Percentiles rank a stretch among this genome's conserved stretches.
phyloP scores from a whole-genome alignment of 2,329 filamentous ascomycete genomes.

The Emergomyces pasteurianus region DNA sequence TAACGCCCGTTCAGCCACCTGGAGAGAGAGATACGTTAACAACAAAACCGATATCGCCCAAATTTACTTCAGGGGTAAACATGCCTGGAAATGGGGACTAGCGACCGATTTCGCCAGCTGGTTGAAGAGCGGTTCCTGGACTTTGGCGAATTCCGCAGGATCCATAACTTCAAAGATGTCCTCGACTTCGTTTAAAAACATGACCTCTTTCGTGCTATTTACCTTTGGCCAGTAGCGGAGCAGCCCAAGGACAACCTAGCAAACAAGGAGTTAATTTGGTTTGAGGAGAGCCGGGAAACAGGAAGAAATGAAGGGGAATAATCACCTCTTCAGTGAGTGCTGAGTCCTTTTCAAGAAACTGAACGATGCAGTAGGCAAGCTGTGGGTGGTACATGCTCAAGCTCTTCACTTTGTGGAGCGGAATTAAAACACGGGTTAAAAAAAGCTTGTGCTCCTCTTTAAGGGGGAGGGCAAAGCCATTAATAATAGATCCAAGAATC shows the following conservation, averaged over 20 bases:
- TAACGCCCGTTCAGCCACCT: slow-evolving; percentile 86
- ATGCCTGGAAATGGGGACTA: slow-evolving; percentile 87
- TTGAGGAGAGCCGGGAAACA: not conserved
- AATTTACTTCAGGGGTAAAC: slow-evolving; percentile 7
- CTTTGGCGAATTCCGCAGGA: slow-evolving; percentile 94
- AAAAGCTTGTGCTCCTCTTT: slow-evolving; percentile 99
- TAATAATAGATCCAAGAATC: slow-evolving; percentile 97
- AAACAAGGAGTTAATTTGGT: not conserved
- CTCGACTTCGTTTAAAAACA: slow-evolving; percentile 98
- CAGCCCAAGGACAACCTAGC: slow-evolving; percentile 81
- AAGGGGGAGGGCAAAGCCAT: slow-evolving; percentile 88
- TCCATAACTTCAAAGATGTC: slow-evolving; percentile 99
- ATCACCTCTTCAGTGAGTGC: slow-evolving; percentile 88
- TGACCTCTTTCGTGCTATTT: slow-evolving; percentile 98
- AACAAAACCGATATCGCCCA: not conserved
- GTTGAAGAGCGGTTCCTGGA: slow-evolving; percentile 94
- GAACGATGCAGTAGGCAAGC: slow-evolving; percentile 95
- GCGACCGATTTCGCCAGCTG: slow-evolving; percentile 96
- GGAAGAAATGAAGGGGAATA: slow-evolving; percentile 4
- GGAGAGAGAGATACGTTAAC: slow-evolving; percentile 8
- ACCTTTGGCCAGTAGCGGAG: slow-evolving; percentile 98
- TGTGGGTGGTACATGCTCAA: slow-evolving; percentile 99
- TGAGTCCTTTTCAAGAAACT: slow-evolving; percentile 96
- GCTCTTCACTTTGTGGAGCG: slow-evolving; percentile 95
- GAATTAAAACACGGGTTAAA: slow-evolving; percentile 81